Percentiles rank a stretch among this genome's conserved stretches.
Evolutionary conservation across 352 stramenopile species (phyloP).

Genomic region (Sclerospora graminicola): DNA sequence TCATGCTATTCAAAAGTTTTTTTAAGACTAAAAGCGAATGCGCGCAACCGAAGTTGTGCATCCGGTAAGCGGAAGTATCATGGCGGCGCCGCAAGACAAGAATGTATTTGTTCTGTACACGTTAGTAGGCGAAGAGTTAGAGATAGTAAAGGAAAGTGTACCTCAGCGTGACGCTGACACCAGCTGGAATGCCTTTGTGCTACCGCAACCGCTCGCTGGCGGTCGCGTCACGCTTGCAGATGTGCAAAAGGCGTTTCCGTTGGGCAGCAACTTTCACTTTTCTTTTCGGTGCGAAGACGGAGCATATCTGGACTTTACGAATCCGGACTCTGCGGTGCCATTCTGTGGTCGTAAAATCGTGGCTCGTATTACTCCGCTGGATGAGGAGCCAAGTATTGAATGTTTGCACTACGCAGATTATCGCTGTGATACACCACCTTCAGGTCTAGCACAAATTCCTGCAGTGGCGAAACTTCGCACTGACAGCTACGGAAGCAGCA

Average conservation of each 20-base stretch:
- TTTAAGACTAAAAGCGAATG: slow-evolving; percentile 8
- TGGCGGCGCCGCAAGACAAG: slow-evolving; percentile 9
- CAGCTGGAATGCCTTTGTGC: slow-evolving; percentile 67
- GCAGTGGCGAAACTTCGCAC: slow-evolving; percentile 7
- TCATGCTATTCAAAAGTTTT: too few species aligned
- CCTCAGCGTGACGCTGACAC: slow-evolving; percentile 29
- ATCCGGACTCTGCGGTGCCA: slow-evolving; percentile 52
- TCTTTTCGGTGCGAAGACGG: slow-evolving; percentile 63
- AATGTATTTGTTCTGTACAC: slow-evolving; percentile 50
- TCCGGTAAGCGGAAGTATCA: slow-evolving; percentile 8
- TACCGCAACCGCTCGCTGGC: slow-evolving; percentile 13
- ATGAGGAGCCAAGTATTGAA: slow-evolving; percentile 33
- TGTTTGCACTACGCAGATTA: slow-evolving; percentile 25
- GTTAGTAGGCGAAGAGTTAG: slow-evolving; percentile 51
- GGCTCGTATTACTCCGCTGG: slow-evolving; percentile 49
- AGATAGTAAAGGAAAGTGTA: slow-evolving; percentile 34
- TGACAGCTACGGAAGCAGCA: slow-evolving; percentile 19
- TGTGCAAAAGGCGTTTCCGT: slow-evolving; percentile 59
- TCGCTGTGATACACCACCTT: background rate
- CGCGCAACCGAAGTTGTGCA: slow-evolving; percentile 18
- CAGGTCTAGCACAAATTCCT: background rate
- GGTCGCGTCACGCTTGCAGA: slow-evolving; percentile 35
- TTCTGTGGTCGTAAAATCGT: slow-evolving; percentile 62
- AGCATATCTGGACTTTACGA: slow-evolving; percentile 60
- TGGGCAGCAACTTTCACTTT: slow-evolving; percentile 63